These are phyloP conservation scores for Pseudocercospora crystallina DNA, from an alignment of 2,329 filamentous ascomycete genomes.

Conservation along the genomic window DNA sequence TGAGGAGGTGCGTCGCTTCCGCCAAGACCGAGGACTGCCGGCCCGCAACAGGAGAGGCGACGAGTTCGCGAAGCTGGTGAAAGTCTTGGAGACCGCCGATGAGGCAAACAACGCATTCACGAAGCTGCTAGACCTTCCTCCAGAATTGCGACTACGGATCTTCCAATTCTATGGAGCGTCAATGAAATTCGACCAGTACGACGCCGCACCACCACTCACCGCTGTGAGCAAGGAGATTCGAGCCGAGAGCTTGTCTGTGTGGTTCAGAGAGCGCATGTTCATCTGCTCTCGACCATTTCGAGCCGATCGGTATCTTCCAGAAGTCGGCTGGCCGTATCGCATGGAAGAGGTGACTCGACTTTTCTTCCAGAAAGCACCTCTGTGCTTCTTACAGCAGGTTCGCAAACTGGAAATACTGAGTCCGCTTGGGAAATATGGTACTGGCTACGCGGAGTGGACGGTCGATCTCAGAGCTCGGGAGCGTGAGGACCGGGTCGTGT, in stretches of 20 bases:
- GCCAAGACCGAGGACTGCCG: neutral
- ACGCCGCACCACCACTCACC: neutral
- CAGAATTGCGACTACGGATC: neutral
- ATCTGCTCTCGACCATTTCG: neutral
- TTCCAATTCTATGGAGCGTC: neutral
- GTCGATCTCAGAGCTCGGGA: neutral
- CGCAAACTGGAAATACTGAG: neutral
- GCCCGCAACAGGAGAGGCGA: neutral
- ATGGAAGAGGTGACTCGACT: constrained; percentile 1
- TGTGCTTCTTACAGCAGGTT: constrained; percentile 1
- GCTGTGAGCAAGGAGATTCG: neutral
- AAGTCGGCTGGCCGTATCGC: too few species aligned
- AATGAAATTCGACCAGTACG: neutral
- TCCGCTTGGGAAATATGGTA: neutral
- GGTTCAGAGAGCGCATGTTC: constrained; percentile 4
- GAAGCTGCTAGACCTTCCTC: neutral
- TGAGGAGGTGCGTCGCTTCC: constrained; percentile 1
- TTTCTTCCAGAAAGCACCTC: constrained; percentile 1
- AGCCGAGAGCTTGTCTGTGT: neutral
- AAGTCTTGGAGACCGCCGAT: too few species aligned
- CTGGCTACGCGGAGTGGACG: constrained; percentile 1
- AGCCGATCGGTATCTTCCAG: too few species aligned
- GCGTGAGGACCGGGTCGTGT: neutral
- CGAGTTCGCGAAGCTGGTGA: neutral
- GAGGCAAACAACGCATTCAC: neutral